A percentile compares a stretch with the other conserved stretches of the same genome.
phyloP scores from a whole-genome alignment of 352 stramenopile genomes.

The Blastocystis sp. region DNA sequence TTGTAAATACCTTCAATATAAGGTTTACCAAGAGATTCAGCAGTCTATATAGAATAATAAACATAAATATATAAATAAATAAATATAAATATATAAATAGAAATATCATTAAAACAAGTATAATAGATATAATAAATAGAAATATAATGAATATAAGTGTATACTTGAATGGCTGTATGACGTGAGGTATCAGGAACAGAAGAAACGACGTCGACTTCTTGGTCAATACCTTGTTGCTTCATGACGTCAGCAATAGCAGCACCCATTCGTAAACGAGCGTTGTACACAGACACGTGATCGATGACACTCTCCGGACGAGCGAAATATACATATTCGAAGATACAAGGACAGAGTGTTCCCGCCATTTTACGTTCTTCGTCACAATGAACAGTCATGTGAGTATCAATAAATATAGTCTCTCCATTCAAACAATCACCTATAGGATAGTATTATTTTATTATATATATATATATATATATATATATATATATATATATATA shows the following conservation, averaged over 20 bases:
- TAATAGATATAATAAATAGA: no score
- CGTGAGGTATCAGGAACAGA: conserved; percentile 90
- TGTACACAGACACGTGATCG: conserved; percentile 88
- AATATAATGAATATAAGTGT: no score
- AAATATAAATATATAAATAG: no score
- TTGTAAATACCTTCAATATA: conserved; percentile 96
- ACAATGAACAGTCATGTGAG: no score
- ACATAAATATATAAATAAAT: background rate
- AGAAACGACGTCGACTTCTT: conserved; percentile 97
- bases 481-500: no score
- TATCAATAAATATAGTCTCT: no score
- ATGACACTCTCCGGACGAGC: conserved; percentile 92
- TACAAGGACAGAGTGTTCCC: conserved; percentile 75
- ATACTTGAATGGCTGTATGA: conserved; percentile 67
- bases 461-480: no score
- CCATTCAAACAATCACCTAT: no score
- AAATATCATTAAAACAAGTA: no score
- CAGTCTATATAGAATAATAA: conserved; percentile 55
- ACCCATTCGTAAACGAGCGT: conserved; percentile 88
- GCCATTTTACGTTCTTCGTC: no score
- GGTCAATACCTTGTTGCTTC: no score
- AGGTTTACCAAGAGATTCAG: conserved; percentile 57
- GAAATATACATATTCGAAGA: conserved; percentile 99
- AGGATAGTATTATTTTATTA: no score
- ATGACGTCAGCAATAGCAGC: conserved; percentile 78